Base-by-base conservation (phyloP, 257 asterid genomes). In the Solanum virginianum region DNA sequence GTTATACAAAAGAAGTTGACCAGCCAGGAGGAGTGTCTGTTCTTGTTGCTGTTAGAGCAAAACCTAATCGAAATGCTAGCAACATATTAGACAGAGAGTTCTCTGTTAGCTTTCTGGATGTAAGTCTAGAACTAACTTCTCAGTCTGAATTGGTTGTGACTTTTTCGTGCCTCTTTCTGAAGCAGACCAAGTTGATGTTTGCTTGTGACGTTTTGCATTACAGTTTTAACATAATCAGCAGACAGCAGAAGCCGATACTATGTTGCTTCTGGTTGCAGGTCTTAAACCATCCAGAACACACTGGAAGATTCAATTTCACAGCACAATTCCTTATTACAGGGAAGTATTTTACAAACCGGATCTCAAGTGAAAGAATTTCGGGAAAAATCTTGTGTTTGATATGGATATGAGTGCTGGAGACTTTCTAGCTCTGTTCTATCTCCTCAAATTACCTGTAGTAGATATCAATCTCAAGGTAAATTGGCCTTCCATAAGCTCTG, bases 401-500 rank as follows among this genome's bases (percentile, higher is more conserved):
- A 94, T 92, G 97, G 97, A 95, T 88, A 91, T 95, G 99, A 94
- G 98, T 86, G 92, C 92, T 51, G 97, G 99, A 86, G 99, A 91
- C 88, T 93, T 95, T 87, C 86, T 95, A 82, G 93, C 99, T 62
- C 94, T 95, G 62, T n/a, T 22, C 26, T 60, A n/a, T 60, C 68
- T 60, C 68, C 68, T 60, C 6, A 60, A 60, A 24, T 60, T 24
- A 60, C 36, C 68, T n/a, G 13, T 12, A 9, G 36, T 1, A 62
- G 36, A 13, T n/a, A 62, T 62, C 69, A 62, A 62, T 62, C 69
- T 62, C 69, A 22, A 62, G 69, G 69, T 62, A 24, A n/a, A 11
- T n/a, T 22, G 26, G 13, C 26, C 65, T 59, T 59, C 26, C 65
- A 15, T 54, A 54, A 54, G 59, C 15, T 54, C 20, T 0, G 59